Base-by-base conservation (phyloP, 1,284 basidiomycete species). In the Trametes sp. region DNA sequence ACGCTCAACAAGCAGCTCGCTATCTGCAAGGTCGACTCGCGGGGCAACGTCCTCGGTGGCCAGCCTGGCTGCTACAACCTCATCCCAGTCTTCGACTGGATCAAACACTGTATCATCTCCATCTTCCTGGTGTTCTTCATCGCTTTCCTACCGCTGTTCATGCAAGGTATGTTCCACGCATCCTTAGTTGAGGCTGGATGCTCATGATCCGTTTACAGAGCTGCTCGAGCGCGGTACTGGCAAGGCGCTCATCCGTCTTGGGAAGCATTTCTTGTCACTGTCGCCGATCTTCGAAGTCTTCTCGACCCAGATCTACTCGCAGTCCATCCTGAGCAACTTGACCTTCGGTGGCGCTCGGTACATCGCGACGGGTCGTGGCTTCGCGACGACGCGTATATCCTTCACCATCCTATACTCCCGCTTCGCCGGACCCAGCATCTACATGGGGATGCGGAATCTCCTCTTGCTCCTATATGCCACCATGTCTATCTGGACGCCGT, bases 101-200 rank as follows among this genome's bases (percentile, higher is more conserved):
- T 98, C 76, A 92, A 92, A 76, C 94, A 95, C 66, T 96, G 93
- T 77, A 95, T 98, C 74, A 81, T 96, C 63, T 96, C 94, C 58
- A 98, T 98, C 73, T 98, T 98, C 85, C 85, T 98, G 80, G 96
- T 98, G 66, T 98, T 98, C 85, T 91, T 95, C 83, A 95, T 98
- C 72, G 93, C 95, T 35, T 98, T 97, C 84, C 84, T 97, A 75
- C 95, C 95, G 7, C 80, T 98, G 65, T 98, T 98, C 85, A 84
- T 98, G 69, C 94, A 97, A 89, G 94, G 94, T 94, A 74, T 59
- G 81, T 33, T 29, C 28, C n/a, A n/a, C n/a, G n/a, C n/a, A n/a
- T 21, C n/a, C 38, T 35, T 28, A 4, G 23, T 51, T 66, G 52
- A 46, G 13, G 13, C n/a, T 19, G 10, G 45, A 13, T 26, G 16